Percentiles rank a stretch among this genome's conserved stretches.
These are phyloP conservation scores for Scytalidium sp. DNA, from an alignment of 2,329 filamentous ascomycete genomes.

Conservation along the genomic window DNA sequence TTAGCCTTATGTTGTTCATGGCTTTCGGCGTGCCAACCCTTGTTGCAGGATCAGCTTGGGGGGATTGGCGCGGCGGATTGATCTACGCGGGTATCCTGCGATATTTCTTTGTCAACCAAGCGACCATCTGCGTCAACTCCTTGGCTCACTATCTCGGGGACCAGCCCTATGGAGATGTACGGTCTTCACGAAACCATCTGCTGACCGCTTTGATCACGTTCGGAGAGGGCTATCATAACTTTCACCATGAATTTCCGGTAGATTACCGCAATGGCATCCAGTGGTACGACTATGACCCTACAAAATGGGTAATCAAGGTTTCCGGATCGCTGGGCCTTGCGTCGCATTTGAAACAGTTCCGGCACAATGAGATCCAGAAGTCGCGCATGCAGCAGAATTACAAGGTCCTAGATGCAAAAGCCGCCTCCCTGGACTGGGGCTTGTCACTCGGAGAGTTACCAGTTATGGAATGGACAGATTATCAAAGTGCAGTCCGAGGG, in stretches of 20 bases:
- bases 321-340: slow-evolving; percentile 85
- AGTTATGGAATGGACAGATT: too few relatives aligned
- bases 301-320: slow-evolving; percentile 82
- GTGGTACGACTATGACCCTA: slow-evolving; percentile 90
- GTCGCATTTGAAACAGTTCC: slow-evolving; percentile 88
- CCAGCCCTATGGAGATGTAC: slow-evolving; percentile 89
- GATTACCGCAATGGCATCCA: slow-evolving; percentile 90
- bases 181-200: slow-evolving; percentile 84
- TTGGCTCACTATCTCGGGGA: slow-evolving; percentile 89
- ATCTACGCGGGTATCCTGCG: slow-evolving; percentile 83
- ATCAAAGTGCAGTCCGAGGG: too few relatives aligned
- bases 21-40: slow-evolving; percentile 72
- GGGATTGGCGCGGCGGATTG: slow-evolving; percentile 78
- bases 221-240: slow-evolving; percentile 91
- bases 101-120: slow-evolving; percentile 88
- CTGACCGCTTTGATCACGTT: slow-evolving; percentile 83
- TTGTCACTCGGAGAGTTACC: slow-evolving; percentile 81
- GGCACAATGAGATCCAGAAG: slow-evolving; percentile 89
- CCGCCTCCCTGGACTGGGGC: slow-evolving; percentile 80
- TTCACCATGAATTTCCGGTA: slow-evolving; percentile 91
- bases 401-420: slow-evolving; percentile 91
- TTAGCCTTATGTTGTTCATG: slow-evolving; percentile 77
- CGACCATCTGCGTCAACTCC: slow-evolving; percentile 91
- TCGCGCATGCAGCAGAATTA: slow-evolving; percentile 83
- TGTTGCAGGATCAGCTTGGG: slow-evolving; percentile 75